These are phyloP conservation scores for Phialophora macrospora DNA, from an alignment of 2,329 filamentous ascomycete species.

Conservation along the genomic window DNA sequence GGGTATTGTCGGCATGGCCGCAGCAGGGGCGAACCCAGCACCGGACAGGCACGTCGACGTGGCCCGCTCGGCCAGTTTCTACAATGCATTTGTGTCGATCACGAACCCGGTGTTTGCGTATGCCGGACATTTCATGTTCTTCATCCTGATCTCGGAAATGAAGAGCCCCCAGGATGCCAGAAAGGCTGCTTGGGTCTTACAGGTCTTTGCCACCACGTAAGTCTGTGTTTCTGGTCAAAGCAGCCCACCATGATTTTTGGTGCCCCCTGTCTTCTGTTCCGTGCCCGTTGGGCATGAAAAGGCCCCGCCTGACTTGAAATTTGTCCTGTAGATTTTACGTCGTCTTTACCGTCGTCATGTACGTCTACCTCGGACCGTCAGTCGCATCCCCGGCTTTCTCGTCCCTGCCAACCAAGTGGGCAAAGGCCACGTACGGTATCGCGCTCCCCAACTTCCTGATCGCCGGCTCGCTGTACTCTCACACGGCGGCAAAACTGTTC, in stretches of 20 bases:
- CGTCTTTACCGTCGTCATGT: conserved; percentile 57
- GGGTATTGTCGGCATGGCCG: conserved; percentile 58
- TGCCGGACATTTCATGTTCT: conserved; percentile 61
- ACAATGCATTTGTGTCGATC: conserved; percentile 53
- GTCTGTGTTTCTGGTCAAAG: neutral
- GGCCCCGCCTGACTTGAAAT: neutral
- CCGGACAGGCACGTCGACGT: conserved; percentile 48
- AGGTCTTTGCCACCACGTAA: conserved; percentile 54
- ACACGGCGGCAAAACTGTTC: conserved; percentile 59
- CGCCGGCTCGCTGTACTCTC: conserved; percentile 57
- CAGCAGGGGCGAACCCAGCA: conserved; percentile 52
- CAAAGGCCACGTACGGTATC: conserved; percentile 59
- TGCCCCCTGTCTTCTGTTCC: neutral
- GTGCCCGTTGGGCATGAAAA: neutral
- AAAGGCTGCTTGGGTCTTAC: conserved; percentile 58
- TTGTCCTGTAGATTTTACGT: conserved; percentile 49
- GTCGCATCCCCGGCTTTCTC: conserved; percentile 57
- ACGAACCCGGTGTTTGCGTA: conserved; percentile 61
- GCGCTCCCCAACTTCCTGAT: conserved; percentile 53
- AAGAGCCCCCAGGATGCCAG: conserved; percentile 57
- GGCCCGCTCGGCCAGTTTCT: conserved; percentile 48
- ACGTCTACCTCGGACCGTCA: conserved; percentile 55
- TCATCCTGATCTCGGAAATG: conserved; percentile 61
- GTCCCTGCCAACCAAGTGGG: conserved; percentile 53
- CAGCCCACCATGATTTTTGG: neutral